Evolutionary conservation across 768 basidiomycete genomes (phyloP), one percentile per base, ranked within the genome.

Genomic region (Hortiboletus flavorubellus): DNA sequence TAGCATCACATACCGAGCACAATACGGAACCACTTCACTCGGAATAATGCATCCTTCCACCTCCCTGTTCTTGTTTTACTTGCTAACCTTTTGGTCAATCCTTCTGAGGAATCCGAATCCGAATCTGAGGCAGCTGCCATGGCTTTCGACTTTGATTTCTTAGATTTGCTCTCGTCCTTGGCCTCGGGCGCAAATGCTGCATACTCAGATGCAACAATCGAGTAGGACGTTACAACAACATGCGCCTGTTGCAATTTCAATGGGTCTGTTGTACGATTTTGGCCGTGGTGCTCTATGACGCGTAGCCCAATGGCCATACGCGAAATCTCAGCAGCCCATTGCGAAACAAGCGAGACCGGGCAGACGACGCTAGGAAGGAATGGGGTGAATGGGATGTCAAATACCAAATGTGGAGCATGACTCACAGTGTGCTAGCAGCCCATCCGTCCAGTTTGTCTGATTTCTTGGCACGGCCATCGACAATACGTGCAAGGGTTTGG

Each of bases 181-280:
- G 76, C 74, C 23, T 75, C 60, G 0, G 80, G 78, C 0, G 56
- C 65, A 63, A 77, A 86, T 0, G 77, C 68, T 14, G 76, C 81
- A 61, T 88, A 83, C 67, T 98, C 96, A 3, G 89, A 90, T 14
- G 89, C 81, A 40, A 95, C 79, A 4, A 85, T 90, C 43, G 86
- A 80, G 65, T 97, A 98, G 0, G 94, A 93, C 1, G 95, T 97
- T 45, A 98, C 78, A 9, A 94, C 85, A 10, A 94, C 81, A 54
- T 90, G 85, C 1, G 80, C 77, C 47, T 75, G 77, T 44, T 75
- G 71, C 14, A 91, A 72, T 8, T 66, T 70, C 1, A 63, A 65
- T 5, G 85, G 83, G 61, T 89, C 89, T 38, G 83, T 83, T 2
- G 90, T 81, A 26, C 96, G 80, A 31, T 65, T 75, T 7, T 86